These are phyloP conservation scores for Volvox africanus DNA, from an alignment of 139 green algal species.

Conservation along the genomic window DNA sequence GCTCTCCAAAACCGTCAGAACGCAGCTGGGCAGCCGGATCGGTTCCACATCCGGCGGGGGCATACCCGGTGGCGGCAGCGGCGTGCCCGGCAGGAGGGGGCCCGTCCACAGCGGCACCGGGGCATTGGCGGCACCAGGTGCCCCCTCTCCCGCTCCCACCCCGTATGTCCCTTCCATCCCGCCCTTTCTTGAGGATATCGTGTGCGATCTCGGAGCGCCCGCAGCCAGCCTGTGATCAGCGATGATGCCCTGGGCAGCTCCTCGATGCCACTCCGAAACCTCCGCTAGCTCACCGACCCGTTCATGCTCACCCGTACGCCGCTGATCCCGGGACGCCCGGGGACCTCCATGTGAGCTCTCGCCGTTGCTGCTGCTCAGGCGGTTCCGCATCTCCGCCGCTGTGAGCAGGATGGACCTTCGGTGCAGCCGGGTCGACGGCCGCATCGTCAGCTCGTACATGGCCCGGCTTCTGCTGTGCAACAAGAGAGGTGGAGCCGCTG, in stretches of 20 bases:
- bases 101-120: slow-evolving; percentile 7
- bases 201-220: background rate
- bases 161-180: background rate
- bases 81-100: slow-evolving; percentile 24
- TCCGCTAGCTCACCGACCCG: background rate
- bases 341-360: background rate
- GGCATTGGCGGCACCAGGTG: background rate
- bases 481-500: background rate
- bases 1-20: background rate
- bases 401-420: background rate
- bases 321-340: background rate
- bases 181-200: background rate
- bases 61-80: background rate
- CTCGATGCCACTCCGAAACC: background rate
- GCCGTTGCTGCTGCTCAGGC: background rate
- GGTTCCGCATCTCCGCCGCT: background rate
- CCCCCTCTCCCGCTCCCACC: background rate
- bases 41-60: background rate
- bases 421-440: background rate
- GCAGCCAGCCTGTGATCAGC: background rate
- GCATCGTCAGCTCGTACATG: background rate
- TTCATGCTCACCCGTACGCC: background rate
- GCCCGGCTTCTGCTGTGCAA: background rate
- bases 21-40: slow-evolving; percentile 1
- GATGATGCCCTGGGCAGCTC: background rate